Base-by-base conservation (phyloP, 768 basidiomycete species). In the Dendrothele bispora region DNA sequence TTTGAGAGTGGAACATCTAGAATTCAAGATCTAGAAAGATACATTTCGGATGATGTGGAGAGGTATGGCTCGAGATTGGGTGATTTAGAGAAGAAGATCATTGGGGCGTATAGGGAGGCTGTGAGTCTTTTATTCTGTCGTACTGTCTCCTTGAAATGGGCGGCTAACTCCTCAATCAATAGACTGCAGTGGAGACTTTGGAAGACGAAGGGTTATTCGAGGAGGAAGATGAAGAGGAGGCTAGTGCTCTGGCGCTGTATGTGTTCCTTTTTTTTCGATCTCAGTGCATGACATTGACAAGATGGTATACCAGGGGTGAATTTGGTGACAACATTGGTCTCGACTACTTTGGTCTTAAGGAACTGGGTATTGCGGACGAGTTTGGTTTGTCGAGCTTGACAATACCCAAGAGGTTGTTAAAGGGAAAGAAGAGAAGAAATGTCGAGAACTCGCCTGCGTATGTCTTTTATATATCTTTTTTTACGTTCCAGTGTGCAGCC, bases 321-420 rank as follows among this genome's bases (percentile, higher is more conserved):
- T 93, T 95, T 63, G 86, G 91, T 0, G 90, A 92, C 42, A 75
- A 83, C 14, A 77, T 95, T 14, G 94, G 93, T 26, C 93, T 94
- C 57, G 95, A 98, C 64, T 95, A 95, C 68, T 78, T 98, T 11
- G 95, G 95, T 10, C 74, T 98, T 22, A 79, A 82, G 41, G 92
- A 89, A 59, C 70, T 93, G 36, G 95, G 94, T 25, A 91, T 97
- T 42, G 93, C 91, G 18, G 79, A 78, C 35, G 95, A 97, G 59
- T 75, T 88, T 41, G 91, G 90, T 12, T 70, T 95, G 51, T 78
- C 85, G 14, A 86, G 78, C 54, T 76, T 98, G 44, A 79, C 75
- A 15, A 78, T 95, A 28, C 95, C 95, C 8, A 86, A 84, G 66
- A 78, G 73, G 51, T 65, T 98, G 26, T 78, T 94, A 63, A 82